Conservation (phyloP, 441 rosid genomes). For the Capsella rubella region DNA sequence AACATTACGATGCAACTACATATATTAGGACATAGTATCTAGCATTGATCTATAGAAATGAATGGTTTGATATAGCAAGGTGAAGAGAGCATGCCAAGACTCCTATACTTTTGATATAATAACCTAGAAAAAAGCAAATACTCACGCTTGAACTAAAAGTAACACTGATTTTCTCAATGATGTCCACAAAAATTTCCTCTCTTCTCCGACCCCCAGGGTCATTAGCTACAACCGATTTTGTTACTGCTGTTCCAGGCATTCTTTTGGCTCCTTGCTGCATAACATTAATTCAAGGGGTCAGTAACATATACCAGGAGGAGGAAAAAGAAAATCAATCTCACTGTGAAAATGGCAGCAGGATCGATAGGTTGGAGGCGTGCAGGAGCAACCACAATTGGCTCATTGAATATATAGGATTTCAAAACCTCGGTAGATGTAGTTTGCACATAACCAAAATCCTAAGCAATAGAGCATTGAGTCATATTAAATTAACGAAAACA, state of each 20-base stretch:
- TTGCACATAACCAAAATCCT: constrained; percentile 96
- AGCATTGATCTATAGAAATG: constrained; percentile 5
- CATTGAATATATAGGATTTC: constrained; percentile 52
- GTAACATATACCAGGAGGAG: constrained; percentile 11
- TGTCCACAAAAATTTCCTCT: constrained; percentile 97
- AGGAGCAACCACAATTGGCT: constrained; percentile 86
- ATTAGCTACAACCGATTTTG: constrained; percentile 97
- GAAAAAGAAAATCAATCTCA: constrained; percentile 39
- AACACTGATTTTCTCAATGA: constrained; percentile 96
- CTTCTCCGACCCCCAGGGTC: constrained; percentile 94
- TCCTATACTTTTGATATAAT: background rate
- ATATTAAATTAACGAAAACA: background rate
- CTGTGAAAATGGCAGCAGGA: constrained; percentile 93
- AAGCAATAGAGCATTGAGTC: constrained; percentile 19
- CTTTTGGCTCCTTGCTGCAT: constrained; percentile 94
- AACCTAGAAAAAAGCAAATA: constrained; percentile 31
- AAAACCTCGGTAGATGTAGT: constrained; percentile 55
- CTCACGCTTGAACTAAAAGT: constrained; percentile 98
- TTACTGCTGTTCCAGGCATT: constrained; percentile 98
- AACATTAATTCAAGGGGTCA: constrained; percentile 37
- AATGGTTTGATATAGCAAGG: constrained; percentile 17
- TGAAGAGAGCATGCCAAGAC: constrained; percentile 23
- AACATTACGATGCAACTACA: constrained; percentile 15
- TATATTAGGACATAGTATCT: constrained; percentile 3
- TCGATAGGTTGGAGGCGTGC: constrained; percentile 83